Conservation (phyloP, 176 grass and related monocot species). For the Tuctoria greenei region DNA sequence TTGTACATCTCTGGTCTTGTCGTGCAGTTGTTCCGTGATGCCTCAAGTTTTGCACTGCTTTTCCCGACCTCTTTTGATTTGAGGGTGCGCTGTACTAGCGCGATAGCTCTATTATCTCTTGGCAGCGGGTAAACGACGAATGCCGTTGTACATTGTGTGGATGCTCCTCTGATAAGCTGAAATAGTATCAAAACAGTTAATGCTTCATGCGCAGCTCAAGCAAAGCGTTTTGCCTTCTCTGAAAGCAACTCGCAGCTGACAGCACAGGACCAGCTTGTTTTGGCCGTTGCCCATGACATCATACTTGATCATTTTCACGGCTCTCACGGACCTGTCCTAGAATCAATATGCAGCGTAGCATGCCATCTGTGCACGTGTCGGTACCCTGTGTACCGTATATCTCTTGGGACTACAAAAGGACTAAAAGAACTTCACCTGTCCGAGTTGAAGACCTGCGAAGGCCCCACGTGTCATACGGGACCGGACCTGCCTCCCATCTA, state of each 20-base stretch:
- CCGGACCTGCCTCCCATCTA: no score
- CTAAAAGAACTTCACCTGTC: no score
- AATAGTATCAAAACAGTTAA: slow-evolving; percentile 8
- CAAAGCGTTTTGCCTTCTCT: background rate
- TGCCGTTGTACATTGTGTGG: slow-evolving; percentile 1
- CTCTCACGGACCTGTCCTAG: background rate
- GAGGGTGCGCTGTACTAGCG: background rate
- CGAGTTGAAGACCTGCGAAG: no score
- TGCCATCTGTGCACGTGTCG: background rate
- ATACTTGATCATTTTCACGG: background rate
- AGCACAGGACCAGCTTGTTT: background rate
- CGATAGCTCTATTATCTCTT: background rate
- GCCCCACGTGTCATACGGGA: no score
- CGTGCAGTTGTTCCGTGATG: slow-evolving; percentile 7
- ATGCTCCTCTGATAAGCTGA: slow-evolving; percentile 17
- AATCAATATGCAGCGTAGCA: background rate
- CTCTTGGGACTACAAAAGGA: no score
- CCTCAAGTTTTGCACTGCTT: background rate
- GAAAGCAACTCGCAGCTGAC: slow-evolving; percentile 19
- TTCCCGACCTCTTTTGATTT: no score
- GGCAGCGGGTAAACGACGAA: background rate
- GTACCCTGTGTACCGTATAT: no score
- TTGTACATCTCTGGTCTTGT: slow-evolving; percentile 31
- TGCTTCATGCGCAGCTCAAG: background rate
- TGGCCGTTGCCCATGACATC: background rate